Percentiles rank a stretch among this genome's conserved stretches.
phyloP scores from a whole-genome alignment of 2,329 filamentous ascomycete genomes.

The Periconia sp. region DNA sequence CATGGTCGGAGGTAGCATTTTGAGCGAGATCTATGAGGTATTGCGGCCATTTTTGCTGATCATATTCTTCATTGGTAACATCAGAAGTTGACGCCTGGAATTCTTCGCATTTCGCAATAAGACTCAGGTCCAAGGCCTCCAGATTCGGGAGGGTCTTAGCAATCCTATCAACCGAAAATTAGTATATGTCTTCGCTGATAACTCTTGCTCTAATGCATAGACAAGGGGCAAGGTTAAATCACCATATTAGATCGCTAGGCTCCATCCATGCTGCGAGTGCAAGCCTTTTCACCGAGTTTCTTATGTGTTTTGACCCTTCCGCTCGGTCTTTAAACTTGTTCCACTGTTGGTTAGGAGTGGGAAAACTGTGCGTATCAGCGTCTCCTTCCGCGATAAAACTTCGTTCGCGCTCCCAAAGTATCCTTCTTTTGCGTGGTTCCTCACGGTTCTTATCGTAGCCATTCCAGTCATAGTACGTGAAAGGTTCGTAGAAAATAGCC shows the following conservation, averaged over 20 bases:
- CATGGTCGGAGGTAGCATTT: too few relatives aligned
- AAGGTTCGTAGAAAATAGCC: slow-evolving; percentile 22
- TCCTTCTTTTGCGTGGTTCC: slow-evolving; percentile 9
- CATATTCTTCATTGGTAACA: too few relatives aligned
- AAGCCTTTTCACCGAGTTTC: slow-evolving; percentile 21
- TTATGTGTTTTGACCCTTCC: slow-evolving; percentile 2
- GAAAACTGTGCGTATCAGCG: slow-evolving; percentile 6
- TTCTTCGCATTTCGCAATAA: slow-evolving; percentile 2
- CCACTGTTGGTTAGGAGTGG: slow-evolving; percentile 18
- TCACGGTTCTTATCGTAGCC: slow-evolving; percentile 1
- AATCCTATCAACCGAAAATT: slow-evolving; percentile 13
- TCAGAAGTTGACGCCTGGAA: too few relatives aligned
- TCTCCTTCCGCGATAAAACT: slow-evolving; percentile 10
- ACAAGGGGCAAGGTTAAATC: background rate
- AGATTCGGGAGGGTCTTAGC: slow-evolving; percentile 12
- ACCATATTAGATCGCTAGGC: slow-evolving; percentile 21
- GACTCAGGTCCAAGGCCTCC: slow-evolving; percentile 23
- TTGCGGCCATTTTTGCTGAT: too few relatives aligned
- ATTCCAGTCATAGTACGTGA: slow-evolving; percentile 32
- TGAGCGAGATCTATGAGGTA: too few relatives aligned
- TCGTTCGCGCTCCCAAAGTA: slow-evolving; percentile 19
- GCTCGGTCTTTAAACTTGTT: slow-evolving; percentile 14
- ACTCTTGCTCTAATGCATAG: background rate
- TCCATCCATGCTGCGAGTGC: slow-evolving; percentile 30
- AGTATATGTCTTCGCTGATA: background rate